phyloP scores from a whole-genome alignment of 179 eudicot species.

The Corrigiola litoralis region DNA sequence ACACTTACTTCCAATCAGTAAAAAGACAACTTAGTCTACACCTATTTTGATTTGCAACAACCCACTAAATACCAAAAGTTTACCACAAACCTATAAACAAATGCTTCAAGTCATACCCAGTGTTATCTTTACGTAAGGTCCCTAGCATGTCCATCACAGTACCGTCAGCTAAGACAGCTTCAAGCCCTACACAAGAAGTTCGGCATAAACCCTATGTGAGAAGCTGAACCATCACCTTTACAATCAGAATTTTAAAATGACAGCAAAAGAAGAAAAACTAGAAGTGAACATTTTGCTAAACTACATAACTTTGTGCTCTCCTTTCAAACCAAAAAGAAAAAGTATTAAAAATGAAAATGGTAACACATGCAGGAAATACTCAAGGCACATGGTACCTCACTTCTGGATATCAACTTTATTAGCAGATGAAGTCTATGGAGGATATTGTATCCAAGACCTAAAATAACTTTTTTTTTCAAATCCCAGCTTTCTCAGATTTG shows the following conservation, averaged over 20 bases:
- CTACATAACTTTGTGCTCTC: not conserved
- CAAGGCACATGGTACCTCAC: too few relatives aligned
- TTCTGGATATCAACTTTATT: too few relatives aligned
- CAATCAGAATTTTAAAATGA: not conserved
- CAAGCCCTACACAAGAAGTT: slow-evolving; percentile 63
- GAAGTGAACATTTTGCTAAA: not conserved
- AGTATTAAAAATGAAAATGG: too few relatives aligned
- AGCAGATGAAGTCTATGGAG: too few relatives aligned
- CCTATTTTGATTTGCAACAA: slow-evolving; percentile 2
- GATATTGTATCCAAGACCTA: too few relatives aligned
- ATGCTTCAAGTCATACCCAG: slow-evolving; percentile 99
- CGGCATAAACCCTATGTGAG: slow-evolving; percentile 5
- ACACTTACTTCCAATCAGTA: not conserved
- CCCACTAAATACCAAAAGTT: slow-evolving; percentile 6
- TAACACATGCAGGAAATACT: too few relatives aligned
- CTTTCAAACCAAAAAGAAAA: too few relatives aligned
- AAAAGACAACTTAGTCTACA: not conserved
- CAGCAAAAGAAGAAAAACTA: not conserved
- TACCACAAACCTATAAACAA: slow-evolving; percentile 80
- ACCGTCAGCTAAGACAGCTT: slow-evolving; percentile 92
- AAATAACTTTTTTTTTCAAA: too few relatives aligned
- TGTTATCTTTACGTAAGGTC: slow-evolving; percentile 93
- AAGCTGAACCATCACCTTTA: slow-evolving; percentile 8
- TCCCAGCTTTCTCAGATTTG: too few relatives aligned
- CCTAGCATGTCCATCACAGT: slow-evolving; percentile 94